These are phyloP conservation scores for Speleostelium caveatum DNA, from an alignment of 78 protist genomes.

Conservation along the genomic window DNA sequence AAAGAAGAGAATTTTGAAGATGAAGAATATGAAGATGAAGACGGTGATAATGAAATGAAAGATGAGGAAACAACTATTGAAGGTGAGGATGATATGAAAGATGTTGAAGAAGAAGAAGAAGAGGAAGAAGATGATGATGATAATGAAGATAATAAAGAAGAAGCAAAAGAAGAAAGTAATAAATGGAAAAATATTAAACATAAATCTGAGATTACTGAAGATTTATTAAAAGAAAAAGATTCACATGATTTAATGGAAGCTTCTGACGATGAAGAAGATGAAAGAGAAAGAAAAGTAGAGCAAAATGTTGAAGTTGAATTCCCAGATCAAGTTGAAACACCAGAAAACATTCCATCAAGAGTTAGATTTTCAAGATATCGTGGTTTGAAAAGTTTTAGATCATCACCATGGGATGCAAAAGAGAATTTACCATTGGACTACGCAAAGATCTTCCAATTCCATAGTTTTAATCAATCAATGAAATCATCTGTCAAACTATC, in stretches of 20 bases:
- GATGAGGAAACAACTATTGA: no score
- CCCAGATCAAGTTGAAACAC: constrained; percentile 97
- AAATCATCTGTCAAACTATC: constrained; percentile 3
- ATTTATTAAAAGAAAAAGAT: constrained; percentile 24
- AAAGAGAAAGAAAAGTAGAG: constrained; percentile 23
- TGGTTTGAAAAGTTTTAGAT: constrained; percentile 89
- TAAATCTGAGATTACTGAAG: constrained; percentile 16
- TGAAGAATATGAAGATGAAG: constrained; percentile 13
- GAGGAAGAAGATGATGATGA: not conserved
- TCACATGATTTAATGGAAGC: not conserved
- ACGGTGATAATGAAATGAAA: constrained; percentile 10
- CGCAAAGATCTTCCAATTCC: constrained; percentile 94
- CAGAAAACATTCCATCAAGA: constrained; percentile 87
- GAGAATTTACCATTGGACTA: constrained; percentile 98
- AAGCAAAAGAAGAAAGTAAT: constrained; percentile 14
- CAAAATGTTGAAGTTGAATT: constrained; percentile 45
- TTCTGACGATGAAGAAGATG: constrained; percentile 22
- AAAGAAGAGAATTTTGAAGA: constrained; percentile 71
- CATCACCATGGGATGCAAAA: constrained; percentile 96
- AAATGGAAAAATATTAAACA: constrained; percentile 75
- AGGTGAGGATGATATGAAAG: not conserved
- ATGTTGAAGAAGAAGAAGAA: constrained; percentile 18
- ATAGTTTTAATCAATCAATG: constrained; percentile 82
- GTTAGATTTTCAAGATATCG: constrained; percentile 91
- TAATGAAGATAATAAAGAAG: not conserved